phyloP scores from a whole-genome alignment of 2,329 filamentous ascomycete genomes.

The Colletotrichum lentis region DNA sequence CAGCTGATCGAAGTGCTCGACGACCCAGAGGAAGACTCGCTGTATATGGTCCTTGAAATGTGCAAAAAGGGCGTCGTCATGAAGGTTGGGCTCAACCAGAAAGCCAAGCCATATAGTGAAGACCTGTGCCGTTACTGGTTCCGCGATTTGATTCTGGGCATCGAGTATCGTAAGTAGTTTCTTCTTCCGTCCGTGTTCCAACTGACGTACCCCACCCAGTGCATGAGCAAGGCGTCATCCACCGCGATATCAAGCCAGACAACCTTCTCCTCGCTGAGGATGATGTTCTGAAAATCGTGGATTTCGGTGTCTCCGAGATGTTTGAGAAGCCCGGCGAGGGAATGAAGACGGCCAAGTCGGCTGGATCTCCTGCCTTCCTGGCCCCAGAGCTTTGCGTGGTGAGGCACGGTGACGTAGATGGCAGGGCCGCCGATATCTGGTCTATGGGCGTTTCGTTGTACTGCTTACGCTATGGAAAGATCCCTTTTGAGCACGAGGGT shows the following conservation, averaged over 20 bases:
- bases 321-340: constrained; percentile 79
- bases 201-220: constrained; percentile 62
- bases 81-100: constrained; percentile 89
- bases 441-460: constrained; percentile 97
- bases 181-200: neutral
- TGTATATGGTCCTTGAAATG: constrained; percentile 99
- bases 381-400: constrained; percentile 90
- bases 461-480: constrained; percentile 85
- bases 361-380: constrained; percentile 92
- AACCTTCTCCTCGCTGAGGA: constrained; percentile 91
- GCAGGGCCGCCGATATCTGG: constrained; percentile 94
- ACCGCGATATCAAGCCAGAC: constrained; percentile 97
- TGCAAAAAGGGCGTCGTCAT: constrained; percentile 98
- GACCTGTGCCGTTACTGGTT: constrained; percentile 92
- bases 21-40: constrained; percentile 91
- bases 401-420: constrained; percentile 86
- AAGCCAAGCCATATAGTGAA: constrained; percentile 80
- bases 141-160: constrained; percentile 89
- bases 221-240: constrained; percentile 92
- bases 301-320: constrained; percentile 99
- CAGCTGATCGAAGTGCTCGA: constrained; percentile 93
- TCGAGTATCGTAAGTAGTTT: constrained; percentile 79
- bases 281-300: constrained; percentile 94
- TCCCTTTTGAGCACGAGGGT: constrained; percentile 83
- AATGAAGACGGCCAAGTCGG: constrained; percentile 93